Percentiles rank a stretch among this genome's conserved stretches.
phyloP scores from a whole-genome alignment of 108 stramenopile genomes.

The Schizochytrium sp. region DNA sequence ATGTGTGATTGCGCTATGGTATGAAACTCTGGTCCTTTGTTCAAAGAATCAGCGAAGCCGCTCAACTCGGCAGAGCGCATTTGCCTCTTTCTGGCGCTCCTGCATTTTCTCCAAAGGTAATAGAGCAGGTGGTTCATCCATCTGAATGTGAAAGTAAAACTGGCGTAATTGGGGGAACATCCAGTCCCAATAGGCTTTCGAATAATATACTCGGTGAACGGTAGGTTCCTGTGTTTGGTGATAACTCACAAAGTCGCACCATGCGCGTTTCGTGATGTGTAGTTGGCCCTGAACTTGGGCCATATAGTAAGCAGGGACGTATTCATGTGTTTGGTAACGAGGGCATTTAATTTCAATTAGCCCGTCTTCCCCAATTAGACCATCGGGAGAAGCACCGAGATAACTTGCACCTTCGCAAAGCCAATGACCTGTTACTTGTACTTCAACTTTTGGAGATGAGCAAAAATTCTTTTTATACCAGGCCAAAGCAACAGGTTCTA shows the following conservation, averaged over 20 bases:
- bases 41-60: not conserved
- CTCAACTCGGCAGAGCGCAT: conserved; percentile 22
- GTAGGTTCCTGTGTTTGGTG: not conserved
- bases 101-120: not conserved
- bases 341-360: conserved; percentile 58
- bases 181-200: not conserved
- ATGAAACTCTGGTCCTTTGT: not conserved
- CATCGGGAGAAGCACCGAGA: conserved; percentile 47
- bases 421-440: not conserved
- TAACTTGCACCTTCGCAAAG: not conserved
- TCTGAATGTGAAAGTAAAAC: conserved; percentile 50
- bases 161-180: not conserved
- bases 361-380: conserved; percentile 52
- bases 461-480: not conserved
- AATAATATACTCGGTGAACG: conserved; percentile 4
- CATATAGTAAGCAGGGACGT: conserved; percentile 15
- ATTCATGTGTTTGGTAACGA: not conserved
- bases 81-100: not conserved
- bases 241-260: conserved; percentile 59
- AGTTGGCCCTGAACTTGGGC: conserved; percentile 56
- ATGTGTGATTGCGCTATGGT: not conserved
- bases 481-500: conserved; percentile 23
- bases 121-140: conserved; percentile 3
- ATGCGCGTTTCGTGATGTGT: conserved; percentile 22
- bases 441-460: not conserved